A percentile compares a stretch with the other conserved stretches of the same genome.
Conservation (phyloP, 2,329 filamentous ascomycete genomes). For the Fonsecaea pedrosoi region DNA sequence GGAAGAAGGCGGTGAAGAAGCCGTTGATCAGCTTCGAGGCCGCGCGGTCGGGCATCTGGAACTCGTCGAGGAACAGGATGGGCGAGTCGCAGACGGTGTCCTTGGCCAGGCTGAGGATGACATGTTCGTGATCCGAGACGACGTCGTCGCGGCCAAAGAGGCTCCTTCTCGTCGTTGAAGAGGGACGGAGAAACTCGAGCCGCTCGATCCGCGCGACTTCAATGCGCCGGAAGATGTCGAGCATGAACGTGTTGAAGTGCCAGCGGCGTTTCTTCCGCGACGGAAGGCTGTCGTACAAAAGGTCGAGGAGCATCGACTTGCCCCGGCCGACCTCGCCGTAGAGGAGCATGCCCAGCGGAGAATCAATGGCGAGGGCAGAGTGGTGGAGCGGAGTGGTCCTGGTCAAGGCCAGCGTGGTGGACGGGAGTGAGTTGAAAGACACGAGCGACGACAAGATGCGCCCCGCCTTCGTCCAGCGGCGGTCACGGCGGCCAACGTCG, state of each 20-base stretch:
- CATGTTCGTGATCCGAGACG: conserved; percentile 63
- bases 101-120: conserved; percentile 74
- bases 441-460: conserved; percentile 13
- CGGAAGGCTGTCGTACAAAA: conserved; percentile 79
- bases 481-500: neutral
- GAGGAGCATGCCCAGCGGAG: conserved; percentile 75
- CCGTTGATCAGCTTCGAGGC: conserved; percentile 80
- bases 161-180: conserved; percentile 12
- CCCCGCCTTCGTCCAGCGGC: neutral
- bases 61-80: conserved; percentile 81
- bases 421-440: conserved; percentile 24
- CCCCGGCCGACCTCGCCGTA: conserved; percentile 84
- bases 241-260: conserved; percentile 89
- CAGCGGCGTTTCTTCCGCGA: conserved; percentile 74
- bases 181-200: neutral
- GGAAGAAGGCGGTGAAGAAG: conserved; percentile 80
- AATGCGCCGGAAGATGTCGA: conserved; percentile 74
- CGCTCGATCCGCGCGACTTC: conserved; percentile 65
- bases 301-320: conserved; percentile 83
- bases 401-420: conserved; percentile 66
- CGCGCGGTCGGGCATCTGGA: conserved; percentile 79
- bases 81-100: conserved; percentile 77
- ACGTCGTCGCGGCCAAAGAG: conserved; percentile 23
- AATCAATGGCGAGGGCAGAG: conserved; percentile 72
- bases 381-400: conserved; percentile 73